phyloP scores from a whole-genome alignment of 345 rosid species.

The Rhodamnia rubescens region DNA sequence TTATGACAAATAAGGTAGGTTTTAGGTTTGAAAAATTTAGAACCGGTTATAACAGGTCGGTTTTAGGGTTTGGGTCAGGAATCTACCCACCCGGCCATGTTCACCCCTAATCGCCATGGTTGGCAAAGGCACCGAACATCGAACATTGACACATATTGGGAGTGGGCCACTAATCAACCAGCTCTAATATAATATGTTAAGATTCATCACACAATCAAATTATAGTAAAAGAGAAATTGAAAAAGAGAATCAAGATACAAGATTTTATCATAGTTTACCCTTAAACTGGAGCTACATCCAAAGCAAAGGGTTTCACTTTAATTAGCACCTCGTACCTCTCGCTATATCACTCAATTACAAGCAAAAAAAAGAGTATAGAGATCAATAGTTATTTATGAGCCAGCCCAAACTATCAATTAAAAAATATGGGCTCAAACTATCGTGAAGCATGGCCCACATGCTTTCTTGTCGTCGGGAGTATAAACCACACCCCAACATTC shows the following conservation, averaged over 20 bases:
- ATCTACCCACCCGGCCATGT: no score
- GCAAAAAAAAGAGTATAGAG: neutral
- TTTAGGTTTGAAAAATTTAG: no score
- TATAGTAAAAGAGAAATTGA: neutral
- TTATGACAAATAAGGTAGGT: no score
- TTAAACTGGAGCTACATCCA: neutral
- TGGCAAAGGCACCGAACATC: no score
- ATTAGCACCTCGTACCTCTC: neutral
- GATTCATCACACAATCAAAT: neutral
- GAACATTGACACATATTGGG: no score
- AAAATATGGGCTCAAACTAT: neutral
- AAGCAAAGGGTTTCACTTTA: neutral
- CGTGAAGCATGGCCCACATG: neutral
- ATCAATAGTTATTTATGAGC: neutral
- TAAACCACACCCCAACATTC: neutral
- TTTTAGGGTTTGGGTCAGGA: no score
- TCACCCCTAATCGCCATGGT: no score
- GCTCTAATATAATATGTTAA: no score
- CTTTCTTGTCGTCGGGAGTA: neutral
- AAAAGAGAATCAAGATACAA: neutral
- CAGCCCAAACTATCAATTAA: neutral
- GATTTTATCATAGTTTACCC: neutral
- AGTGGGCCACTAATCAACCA: no score
- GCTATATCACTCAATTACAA: neutral
- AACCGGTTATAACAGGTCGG: no score